Evolutionary conservation across 352 stramenopile genomes (phyloP).

Genomic region (Globisporangium orthogonon): DNA sequence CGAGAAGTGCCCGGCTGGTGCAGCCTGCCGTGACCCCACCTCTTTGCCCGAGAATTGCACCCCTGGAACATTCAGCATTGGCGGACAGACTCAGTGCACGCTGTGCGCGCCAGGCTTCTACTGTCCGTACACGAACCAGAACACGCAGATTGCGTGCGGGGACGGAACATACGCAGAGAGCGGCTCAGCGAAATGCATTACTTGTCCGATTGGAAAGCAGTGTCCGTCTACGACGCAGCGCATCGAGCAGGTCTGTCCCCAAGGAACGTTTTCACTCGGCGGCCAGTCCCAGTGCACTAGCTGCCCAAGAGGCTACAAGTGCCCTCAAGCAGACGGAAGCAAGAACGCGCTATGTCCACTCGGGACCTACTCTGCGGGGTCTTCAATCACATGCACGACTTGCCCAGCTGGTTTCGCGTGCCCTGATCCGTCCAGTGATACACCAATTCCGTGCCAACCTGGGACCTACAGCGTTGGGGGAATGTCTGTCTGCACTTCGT

Average conservation of each 20-base stretch:
- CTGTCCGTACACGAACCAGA: conserved; percentile 42
- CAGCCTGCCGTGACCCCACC: conserved; percentile 24
- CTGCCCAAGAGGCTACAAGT: conserved; percentile 44
- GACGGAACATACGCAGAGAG: conserved; percentile 42
- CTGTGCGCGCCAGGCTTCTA: conserved; percentile 47
- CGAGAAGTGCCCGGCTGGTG: conserved; percentile 32
- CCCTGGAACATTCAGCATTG: conserved; percentile 42
- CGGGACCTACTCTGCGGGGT: conserved; percentile 32
- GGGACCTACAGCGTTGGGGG: conserved; percentile 62
- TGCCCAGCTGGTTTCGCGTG: conserved; percentile 63
- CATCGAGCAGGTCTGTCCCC: conserved; percentile 35
- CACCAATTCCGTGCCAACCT: conserved; percentile 28
- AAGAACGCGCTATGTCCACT: conserved; percentile 35
- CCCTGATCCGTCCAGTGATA: conserved; percentile 25
- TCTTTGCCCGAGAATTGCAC: conserved; percentile 28
- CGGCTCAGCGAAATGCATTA: conserved; percentile 34
- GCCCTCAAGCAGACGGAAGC: conserved; percentile 37
- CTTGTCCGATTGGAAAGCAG: conserved; percentile 51
- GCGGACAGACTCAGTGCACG: conserved; percentile 41
- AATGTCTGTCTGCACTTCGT: conserved; percentile 44
- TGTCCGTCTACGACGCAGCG: conserved; percentile 39
- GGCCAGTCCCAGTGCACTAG: conserved; percentile 23
- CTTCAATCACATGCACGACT: conserved; percentile 41
- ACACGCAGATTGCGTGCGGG: conserved; percentile 36
- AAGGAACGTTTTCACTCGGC: conserved; percentile 60